Evolutionary conservation across 345 rosid species (phyloP), one percentile per base, ranked within the genome.

Genomic region (Cardamine chenopodiifolia): DNA sequence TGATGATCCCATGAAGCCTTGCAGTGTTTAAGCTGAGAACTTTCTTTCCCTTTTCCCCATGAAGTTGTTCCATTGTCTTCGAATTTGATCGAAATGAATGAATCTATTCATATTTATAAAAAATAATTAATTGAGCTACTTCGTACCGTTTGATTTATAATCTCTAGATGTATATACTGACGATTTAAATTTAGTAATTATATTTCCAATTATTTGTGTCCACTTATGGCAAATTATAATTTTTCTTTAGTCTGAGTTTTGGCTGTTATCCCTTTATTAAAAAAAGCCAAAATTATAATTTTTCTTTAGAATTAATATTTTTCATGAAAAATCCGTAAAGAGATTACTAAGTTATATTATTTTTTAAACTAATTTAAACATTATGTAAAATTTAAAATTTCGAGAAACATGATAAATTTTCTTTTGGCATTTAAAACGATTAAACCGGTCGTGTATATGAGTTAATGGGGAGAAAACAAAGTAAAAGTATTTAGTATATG

Each of bases 91-190:
- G 79, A 68, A 61, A 75, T 75, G 56, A 52, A 75, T 5, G 74
- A 75, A 52, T 75, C 79, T 74, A 17, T 55, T 15, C 4, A 49
- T 13, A 50, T 37, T 35, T 25, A 15, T 1, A 66, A 77, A 32
- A 17, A 1, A 18, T 28, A 11, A 18, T 39, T 55, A 18, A 13
- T 37, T 1, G 20, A 23, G 71, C n/a, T 28, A 65, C 44, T 4
- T 48, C 10, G 44, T 65, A 29, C 17, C 1, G 71, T 82, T 0
- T 85, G 80, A 69, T 82, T 84, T 3, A 76, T 72, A 76, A 82
- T 88, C 83, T 84, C 88, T 42, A 85, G 62, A 79, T 31, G 83
- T 70, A 79, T 35, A 32, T 18, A 18, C 13, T 4, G 11, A 86
- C 85, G 20, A 82, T 79, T 82, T 70, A 10, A 37, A 50, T 50